Base-by-base conservation (phyloP, 75 land plant species). In the Larix kaempferi region DNA sequence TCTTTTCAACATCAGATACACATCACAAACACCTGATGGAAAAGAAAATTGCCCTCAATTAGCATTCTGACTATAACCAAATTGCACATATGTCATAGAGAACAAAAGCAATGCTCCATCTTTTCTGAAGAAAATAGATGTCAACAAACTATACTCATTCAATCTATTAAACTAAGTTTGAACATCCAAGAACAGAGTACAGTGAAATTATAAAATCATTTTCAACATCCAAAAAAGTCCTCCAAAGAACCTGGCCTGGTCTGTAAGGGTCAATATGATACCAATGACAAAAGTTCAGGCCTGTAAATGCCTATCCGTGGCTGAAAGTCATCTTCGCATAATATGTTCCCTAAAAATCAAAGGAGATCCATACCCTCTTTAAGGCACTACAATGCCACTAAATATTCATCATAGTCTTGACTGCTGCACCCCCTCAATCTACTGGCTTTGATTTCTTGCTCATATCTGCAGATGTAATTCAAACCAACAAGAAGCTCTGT, bases 401-500 rank as follows among this genome's bases (percentile, higher is more conserved):
- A 72, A 64, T 82, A 76, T 25, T 79, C 86, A 49, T 87, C 83
- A 19, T 57, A 63, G 22, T 81, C 83, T 74, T 84, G 83, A 78
- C 83, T 83, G 5, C 82, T 79, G 67, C 83, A 81, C 66, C 84
- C 93, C 71, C 78, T 21, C n/a, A 85, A 66, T 26, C 88, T 84
- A 56, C 84, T 93, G 41, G 86, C 84, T 81, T 78, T 84, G 11
- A 84, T 71, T 60, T 93, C 96, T 72, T 85, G 69, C 25, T 76
- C 81, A 56, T 81, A 77, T 62, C 93, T 77, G 59, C 86, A 91
- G 8, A 93, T 39, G 21, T 91, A 91, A 80, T 91, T 94, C 75
- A 94, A 74, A 33, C 94, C 94, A 35, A 91, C 83, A 23, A 94
- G 90, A 73, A 94, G 89, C 82, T 94, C 94, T 7, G 83, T 83